phyloP scores from a whole-genome alignment of 768 basidiomycete genomes.

The Nevesoporus exiguus region DNA sequence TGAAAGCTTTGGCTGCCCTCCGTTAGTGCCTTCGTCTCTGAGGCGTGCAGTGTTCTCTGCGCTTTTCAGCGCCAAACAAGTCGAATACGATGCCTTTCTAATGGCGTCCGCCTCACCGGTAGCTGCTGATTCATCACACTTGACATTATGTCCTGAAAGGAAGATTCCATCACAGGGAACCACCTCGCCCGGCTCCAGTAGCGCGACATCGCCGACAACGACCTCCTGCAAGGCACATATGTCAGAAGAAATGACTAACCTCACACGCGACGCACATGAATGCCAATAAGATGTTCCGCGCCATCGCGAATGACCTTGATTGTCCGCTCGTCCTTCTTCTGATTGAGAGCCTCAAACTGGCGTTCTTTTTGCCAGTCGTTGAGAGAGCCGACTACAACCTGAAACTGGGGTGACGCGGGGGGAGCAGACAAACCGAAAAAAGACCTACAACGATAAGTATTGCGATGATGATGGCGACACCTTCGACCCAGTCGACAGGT shows the following conservation, averaged over 20 bases:
- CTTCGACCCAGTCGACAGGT: conserved; percentile 97
- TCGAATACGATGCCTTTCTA: conserved; percentile 76
- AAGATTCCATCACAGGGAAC: conserved; percentile 96
- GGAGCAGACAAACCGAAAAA: neutral
- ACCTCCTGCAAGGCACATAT: conserved; percentile 57
- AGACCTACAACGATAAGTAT: conserved; percentile 66
- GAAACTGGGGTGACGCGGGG: neutral
- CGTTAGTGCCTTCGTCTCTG: conserved; percentile 23
- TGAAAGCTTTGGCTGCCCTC: conserved; percentile 17
- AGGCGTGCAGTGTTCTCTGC: conserved; percentile 22
- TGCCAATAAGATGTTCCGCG: conserved; percentile 67
- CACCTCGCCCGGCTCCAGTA: conserved; percentile 93
- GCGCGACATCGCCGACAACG: conserved; percentile 89
- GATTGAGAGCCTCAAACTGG: conserved; percentile 89
- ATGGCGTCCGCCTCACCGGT: conserved; percentile 98
- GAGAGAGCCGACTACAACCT: conserved; percentile 88
- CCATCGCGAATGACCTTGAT: conserved; percentile 81
- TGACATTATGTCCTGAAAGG: conserved; percentile 87
- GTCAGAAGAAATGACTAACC: conserved; percentile 5
- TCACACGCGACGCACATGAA: conserved; percentile 55
- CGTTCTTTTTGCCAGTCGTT: conserved; percentile 99
- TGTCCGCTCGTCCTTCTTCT: conserved; percentile 91
- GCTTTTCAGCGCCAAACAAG: conserved; percentile 55
- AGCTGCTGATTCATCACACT: conserved; percentile 93
- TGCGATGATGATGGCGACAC: conserved; percentile 76